Base-by-base conservation (phyloP, 352 stramenopile species). In the Aphanomyces stellatus region DNA sequence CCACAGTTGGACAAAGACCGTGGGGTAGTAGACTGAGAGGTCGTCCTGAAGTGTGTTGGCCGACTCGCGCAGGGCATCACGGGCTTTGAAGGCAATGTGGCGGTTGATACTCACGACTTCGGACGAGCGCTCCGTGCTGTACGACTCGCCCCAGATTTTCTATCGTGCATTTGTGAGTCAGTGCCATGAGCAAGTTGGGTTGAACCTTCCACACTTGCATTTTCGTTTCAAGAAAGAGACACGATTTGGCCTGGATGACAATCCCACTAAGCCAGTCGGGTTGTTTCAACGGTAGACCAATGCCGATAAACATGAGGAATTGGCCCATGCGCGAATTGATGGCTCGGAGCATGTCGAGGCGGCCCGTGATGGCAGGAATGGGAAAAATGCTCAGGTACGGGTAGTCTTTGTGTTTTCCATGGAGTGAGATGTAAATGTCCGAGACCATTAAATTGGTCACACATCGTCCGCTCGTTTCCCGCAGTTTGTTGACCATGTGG, bases 141-240 rank as follows among this genome's bases (percentile, higher is more conserved):
- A 67, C 43, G 60, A 67, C 28, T 67, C 60, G 34, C 49, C 51
- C 60, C 60, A 67, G 30, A 67, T 67, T 67, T 67, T 67, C 60
- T 67, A 57, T 13, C 34, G 11, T 4, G 42, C 1, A 3, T 56
- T 25, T n/a, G n/a, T n/a, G n/a, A n/a, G n/a, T n/a, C n/a, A n/a
- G n/a, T n/a, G n/a, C n/a, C n/a, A n/a, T n/a, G n/a, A n/a, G n/a
- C n/a, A n/a, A n/a, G n/a, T n/a, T n/a, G n/a, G n/a, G n/a, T n/a
- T n/a, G n/a, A n/a, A 67, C 60, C 60, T 67, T 67, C 60, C 60
- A 67, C 17, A 67, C 60, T 13, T 6, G 19, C 46, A 67, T 67
- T 57, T 67, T 67, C 11, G 60, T 67, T 27, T 67, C 60, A 5
- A 67, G 33, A 25, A 67, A 67, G 10, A 67, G 30, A 24, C 48